A percentile compares a stretch with the other conserved stretches of the same genome.
These are phyloP conservation scores for Sophora flavescens DNA, from an alignment of 306 rosid species.

Conservation along the genomic window DNA sequence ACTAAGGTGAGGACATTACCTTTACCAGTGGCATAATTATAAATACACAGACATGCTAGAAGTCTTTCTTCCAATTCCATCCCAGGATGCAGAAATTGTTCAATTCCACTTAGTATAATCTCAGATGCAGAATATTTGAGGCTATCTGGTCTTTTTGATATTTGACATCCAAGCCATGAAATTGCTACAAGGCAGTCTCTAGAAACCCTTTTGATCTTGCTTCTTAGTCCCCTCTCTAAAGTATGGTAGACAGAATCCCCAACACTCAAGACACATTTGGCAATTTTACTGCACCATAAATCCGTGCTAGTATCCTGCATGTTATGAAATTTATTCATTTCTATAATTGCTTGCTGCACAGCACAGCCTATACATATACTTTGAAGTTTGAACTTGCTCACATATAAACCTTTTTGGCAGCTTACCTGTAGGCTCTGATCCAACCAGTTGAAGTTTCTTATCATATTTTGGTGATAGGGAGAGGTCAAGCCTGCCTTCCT, in stretches of 20 bases:
- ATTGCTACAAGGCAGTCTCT: slow-evolving; percentile 68
- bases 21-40: slow-evolving; percentile 78
- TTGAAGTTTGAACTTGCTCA: slow-evolving; percentile 32
- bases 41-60: slow-evolving; percentile 80
- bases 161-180: slow-evolving; percentile 88
- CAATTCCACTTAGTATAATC: slow-evolving; percentile 68
- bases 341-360: slow-evolving; percentile 11
- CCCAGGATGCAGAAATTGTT: slow-evolving; percentile 81
- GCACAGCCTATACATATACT: slow-evolving; percentile 14
- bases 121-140: slow-evolving; percentile 67
- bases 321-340: slow-evolving; percentile 39
- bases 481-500: slow-evolving; percentile 72
- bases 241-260: slow-evolving; percentile 70
- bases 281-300: slow-evolving; percentile 74
- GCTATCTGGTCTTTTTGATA: slow-evolving; percentile 63
- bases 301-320: slow-evolving; percentile 75
- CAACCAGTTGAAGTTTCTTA: slow-evolving; percentile 67
- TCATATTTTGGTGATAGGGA: slow-evolving; percentile 66
- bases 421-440: slow-evolving; percentile 74
- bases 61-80: slow-evolving; percentile 78
- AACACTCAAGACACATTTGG: slow-evolving; percentile 57
- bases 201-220: slow-evolving; percentile 67
- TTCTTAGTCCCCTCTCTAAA: slow-evolving; percentile 68
- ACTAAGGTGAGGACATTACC: slow-evolving; percentile 53
- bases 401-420: slow-evolving; percentile 21